These are phyloP conservation scores for Rhodotorula sp. DNA, from an alignment of 1,284 basidiomycete species.

Conservation along the genomic window DNA sequence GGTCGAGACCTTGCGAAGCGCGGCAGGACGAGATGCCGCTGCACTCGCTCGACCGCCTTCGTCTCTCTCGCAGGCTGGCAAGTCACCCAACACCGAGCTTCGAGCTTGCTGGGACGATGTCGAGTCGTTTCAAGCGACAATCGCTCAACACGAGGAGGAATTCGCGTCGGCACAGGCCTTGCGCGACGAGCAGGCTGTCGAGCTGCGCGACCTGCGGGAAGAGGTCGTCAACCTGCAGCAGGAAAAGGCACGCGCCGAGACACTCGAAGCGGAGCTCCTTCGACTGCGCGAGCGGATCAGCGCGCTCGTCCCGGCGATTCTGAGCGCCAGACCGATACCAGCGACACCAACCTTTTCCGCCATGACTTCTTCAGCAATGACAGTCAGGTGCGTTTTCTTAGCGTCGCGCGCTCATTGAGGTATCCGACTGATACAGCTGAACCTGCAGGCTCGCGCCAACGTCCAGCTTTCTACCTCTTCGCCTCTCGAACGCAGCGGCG, in stretches of 20 bases:
- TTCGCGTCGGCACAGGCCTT: neutral
- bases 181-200: neutral
- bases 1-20: neutral
- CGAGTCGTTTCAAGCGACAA: neutral
- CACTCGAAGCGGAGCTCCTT: neutral
- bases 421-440: no score
- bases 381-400: no score
- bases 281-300: neutral
- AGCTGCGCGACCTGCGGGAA: conserved; percentile 1
- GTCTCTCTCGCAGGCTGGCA: neutral
- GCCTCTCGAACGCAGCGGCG: no score
- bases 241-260: neutral
- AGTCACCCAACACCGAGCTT: neutral
- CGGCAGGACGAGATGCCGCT: neutral
- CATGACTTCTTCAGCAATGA: no score
- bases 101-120: neutral
- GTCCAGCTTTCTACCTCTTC: no score
- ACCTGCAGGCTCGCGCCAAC: no score
- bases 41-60: neutral
- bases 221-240: neutral
- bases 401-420: no score
- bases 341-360: no score
- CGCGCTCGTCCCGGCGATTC: neutral
- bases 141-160: neutral
- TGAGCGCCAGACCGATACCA: neutral